phyloP scores from a whole-genome alignment of 441 rosid species.

The California macrophylla region DNA sequence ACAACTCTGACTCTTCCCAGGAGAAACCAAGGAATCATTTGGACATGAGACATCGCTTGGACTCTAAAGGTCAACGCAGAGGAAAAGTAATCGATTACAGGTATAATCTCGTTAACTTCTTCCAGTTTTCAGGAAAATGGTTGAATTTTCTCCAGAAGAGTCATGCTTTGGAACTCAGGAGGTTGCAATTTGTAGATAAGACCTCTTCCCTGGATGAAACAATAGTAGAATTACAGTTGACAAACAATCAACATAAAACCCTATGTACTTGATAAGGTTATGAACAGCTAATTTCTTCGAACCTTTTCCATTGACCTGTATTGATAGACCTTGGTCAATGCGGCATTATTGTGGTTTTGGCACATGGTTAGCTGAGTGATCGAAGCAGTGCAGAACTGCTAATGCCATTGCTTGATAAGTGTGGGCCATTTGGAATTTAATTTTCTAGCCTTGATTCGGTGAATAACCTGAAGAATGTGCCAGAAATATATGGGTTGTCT shows the following conservation, averaged over 20 bases:
- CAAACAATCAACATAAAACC: not conserved
- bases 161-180: not conserved
- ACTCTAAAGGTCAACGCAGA: constrained; percentile 79
- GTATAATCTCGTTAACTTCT: constrained; percentile 25
- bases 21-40: constrained; percentile 90
- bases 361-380: not conserved
- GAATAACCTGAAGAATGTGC: not conserved
- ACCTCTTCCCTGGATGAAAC: not conserved
- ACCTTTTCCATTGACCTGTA: not conserved
- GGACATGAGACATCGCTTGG: constrained; percentile 85
- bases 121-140: not conserved
- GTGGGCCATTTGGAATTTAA: not conserved
- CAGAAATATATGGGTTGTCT: not conserved
- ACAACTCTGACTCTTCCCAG: constrained; percentile 21
- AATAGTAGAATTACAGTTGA: not conserved
- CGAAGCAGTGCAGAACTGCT: not conserved
- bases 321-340: not conserved
- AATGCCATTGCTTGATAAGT: too few relatives aligned
- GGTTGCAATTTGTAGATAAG: not conserved
- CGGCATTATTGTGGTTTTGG: not conserved
- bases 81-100: constrained; percentile 91
- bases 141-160: not conserved
- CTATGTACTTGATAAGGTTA: not conserved
- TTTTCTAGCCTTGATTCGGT: not conserved
- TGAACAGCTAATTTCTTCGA: not conserved